Base-by-base conservation (phyloP, 345 rosid genomes). In the Citrus reticulata region DNA sequence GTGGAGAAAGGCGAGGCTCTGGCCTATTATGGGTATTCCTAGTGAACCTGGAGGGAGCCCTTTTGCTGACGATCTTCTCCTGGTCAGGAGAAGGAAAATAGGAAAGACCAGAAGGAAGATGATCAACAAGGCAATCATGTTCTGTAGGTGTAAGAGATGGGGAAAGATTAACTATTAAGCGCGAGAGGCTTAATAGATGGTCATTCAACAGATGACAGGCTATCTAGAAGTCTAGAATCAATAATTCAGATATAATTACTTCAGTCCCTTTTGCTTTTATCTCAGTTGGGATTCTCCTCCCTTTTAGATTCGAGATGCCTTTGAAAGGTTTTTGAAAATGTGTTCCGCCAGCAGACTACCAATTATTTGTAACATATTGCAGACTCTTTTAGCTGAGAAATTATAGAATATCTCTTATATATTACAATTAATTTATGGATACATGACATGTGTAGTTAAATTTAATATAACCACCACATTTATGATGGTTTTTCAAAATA, bases 1-100 rank as follows among this genome's bases (percentile, higher is more conserved):
- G 17, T 74, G 78, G 34, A 85, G 88, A 57, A 90, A 85, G 37
- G 62, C 37, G 0, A 90, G 77, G 83, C 92, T 88, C n/a, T 87
- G 95, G 79, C 95, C 89, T 62, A 89, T 81, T 5, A 90, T 17
- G 6, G 91, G 91, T 7, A 89, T 10, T 63, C 95, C 95, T 11
- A 88, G 79, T 19, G 90, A 91, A 24, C 90, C 91, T 22, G 91
- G 93, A 30, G 95, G 91, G 32, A 81, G 75, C 57, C 81, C 87
- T 68, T 27, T 35, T 10, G 78, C 60, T 14, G 77, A 70, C 19
- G 81, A 70, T 24, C 49, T 76, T 61, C 74, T 63, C 73, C 64
- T 69, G 25, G 20, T n/a, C 42, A 83, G 72, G 42, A 82, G 83
- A 58, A 87, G 54, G 66, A 83, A 29, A 6, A 86, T 40, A 5